Percentiles rank a stretch among this genome's conserved stretches.
Evolutionary conservation across 352 stramenopile genomes (phyloP).

Genomic region (Globisporangium carolinianum): DNA sequence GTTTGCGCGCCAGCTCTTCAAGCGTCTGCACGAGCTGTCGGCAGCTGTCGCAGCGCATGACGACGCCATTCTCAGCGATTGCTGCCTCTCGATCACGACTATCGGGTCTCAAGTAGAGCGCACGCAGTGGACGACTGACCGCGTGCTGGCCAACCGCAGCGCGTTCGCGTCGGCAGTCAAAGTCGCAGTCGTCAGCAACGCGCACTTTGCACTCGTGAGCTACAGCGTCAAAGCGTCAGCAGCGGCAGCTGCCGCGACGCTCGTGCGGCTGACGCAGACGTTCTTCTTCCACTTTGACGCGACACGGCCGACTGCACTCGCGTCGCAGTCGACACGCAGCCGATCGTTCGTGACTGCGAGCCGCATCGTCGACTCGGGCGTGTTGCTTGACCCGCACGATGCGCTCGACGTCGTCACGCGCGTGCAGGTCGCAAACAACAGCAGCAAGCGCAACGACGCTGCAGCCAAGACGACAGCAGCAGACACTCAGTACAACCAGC

Average conservation of each 20-base stretch:
- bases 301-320: neutral
- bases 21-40: constrained; percentile 26
- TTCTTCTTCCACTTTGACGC: constrained; percentile 44
- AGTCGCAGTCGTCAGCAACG: constrained; percentile 26
- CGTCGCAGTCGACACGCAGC: constrained; percentile 5
- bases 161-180: constrained; percentile 44
- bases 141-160: constrained; percentile 20
- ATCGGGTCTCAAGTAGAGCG: neutral
- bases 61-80: neutral
- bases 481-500: neutral
- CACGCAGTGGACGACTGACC: constrained; percentile 18
- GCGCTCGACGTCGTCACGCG: constrained; percentile 18
- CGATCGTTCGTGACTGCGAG: constrained; percentile 26
- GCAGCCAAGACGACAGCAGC: neutral
- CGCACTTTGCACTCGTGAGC: constrained; percentile 21
- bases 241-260: neutral
- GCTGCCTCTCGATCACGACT: neutral
- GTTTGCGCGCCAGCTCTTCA: constrained; percentile 42
- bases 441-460: neutral
- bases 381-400: constrained; percentile 21
- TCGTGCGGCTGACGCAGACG: constrained; percentile 10
- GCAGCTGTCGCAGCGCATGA: neutral
- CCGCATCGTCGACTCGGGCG: constrained; percentile 13
- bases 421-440: neutral
- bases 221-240: constrained; percentile 5